phyloP scores from a whole-genome alignment of 768 basidiomycete genomes.

The Trametes cubensis region DNA sequence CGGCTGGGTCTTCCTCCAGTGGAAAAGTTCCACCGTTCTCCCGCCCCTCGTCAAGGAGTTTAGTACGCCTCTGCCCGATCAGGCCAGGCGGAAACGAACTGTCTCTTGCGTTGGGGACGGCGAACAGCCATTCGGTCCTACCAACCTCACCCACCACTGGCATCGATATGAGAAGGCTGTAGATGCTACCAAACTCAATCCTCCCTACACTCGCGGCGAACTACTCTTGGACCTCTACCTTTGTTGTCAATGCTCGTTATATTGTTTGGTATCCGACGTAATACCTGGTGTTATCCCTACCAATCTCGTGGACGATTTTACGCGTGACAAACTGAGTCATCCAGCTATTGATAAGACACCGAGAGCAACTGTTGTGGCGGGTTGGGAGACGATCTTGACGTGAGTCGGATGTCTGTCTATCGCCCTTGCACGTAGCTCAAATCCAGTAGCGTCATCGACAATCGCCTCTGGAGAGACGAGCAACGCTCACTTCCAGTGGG shows the following conservation, averaged over 20 bases:
- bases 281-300: conserved; percentile 75
- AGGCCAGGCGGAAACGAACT: conserved; percentile 48
- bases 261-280: conserved; percentile 67
- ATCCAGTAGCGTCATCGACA: conserved; percentile 65
- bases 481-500: conserved; percentile 55
- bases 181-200: conserved; percentile 66
- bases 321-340: conserved; percentile 59
- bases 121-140: conserved; percentile 47
- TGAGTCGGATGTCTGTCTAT: conserved; percentile 39
- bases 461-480: conserved; percentile 74
- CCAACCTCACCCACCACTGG: conserved; percentile 79
- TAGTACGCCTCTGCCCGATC: conserved; percentile 53
- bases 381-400: conserved; percentile 69
- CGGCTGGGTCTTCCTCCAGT: conserved; percentile 76
- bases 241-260: conserved; percentile 83
- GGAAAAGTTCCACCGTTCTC: conserved; percentile 62
- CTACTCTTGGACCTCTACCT: conserved; percentile 75
- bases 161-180: conserved; percentile 74
- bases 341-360: conserved; percentile 58
- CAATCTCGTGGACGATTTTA: conserved; percentile 63
- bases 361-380: conserved; percentile 56
- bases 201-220: conserved; percentile 53
- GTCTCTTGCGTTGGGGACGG: conserved; percentile 56
- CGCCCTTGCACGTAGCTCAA: not conserved
- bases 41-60: conserved; percentile 54